These are phyloP conservation scores for Phialemoniopsis sp. DNA, from an alignment of 2,329 filamentous ascomycete species.

Conservation along the genomic window DNA sequence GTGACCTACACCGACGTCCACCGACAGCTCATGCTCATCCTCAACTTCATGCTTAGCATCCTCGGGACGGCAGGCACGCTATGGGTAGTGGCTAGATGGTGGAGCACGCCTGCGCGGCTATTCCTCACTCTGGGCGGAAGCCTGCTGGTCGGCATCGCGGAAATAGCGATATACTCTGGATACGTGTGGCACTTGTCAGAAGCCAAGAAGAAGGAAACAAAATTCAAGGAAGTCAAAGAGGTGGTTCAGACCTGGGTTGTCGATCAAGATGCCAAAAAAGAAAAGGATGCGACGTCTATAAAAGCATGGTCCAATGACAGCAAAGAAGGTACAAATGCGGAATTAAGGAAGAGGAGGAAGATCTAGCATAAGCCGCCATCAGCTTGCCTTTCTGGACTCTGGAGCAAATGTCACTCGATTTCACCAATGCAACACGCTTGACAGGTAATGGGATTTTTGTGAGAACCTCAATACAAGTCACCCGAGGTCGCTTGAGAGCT, in stretches of 20 bases:
- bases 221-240: conserved; percentile 60
- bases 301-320: background rate
- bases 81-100: conserved; percentile 75
- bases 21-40: conserved; percentile 76
- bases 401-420: too few species aligned
- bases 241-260: conserved; percentile 71
- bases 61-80: conserved; percentile 72
- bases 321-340: conserved; percentile 1
- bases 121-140: conserved; percentile 69
- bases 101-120: conserved; percentile 66
- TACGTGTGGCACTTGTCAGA: conserved; percentile 70
- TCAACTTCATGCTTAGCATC: conserved; percentile 87
- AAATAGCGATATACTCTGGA: conserved; percentile 72
- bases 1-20: conserved; percentile 70
- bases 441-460: too few species aligned
- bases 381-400: too few species aligned
- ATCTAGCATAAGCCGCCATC: background rate
- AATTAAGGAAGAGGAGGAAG: conserved; percentile 12
- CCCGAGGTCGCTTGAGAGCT: too few species aligned
- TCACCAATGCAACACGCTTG: too few species aligned
- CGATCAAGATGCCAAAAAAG: conserved; percentile 27
- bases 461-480: too few species aligned
- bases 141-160: conserved; percentile 66
- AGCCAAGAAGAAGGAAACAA: conserved; percentile 59
- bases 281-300: conserved; percentile 10